Conservation (phyloP, 2,329 filamentous ascomycete genomes). For the Nothomitra cinnamomea region DNA sequence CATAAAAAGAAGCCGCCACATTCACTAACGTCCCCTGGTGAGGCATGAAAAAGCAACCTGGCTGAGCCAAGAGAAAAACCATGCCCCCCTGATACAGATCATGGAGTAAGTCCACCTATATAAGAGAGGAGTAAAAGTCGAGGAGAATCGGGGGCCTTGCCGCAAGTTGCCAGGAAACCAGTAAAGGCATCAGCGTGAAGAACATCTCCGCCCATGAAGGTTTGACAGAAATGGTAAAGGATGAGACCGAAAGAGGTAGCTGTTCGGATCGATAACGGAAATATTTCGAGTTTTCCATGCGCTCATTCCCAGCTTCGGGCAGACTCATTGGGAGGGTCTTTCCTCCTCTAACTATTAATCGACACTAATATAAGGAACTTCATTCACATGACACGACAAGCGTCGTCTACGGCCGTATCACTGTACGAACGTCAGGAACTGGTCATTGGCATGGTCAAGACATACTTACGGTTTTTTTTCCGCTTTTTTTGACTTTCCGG, state of each 20-base stretch:
- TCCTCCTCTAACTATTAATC: neutral
- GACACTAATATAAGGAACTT: neutral
- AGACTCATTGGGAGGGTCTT: neutral
- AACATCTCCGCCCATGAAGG: too few relatives aligned
- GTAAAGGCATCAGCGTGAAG: neutral
- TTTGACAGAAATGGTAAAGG: too few relatives aligned
- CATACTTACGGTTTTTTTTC: slow-evolving; percentile 27
- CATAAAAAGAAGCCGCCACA: slow-evolving; percentile 2
- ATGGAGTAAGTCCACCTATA: slow-evolving; percentile 8
- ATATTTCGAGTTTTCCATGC: neutral
- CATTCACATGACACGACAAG: slow-evolving; percentile 6
- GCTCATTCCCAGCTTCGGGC: neutral
- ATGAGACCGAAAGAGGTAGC: neutral
- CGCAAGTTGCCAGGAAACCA: slow-evolving; percentile 7
- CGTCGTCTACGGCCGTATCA: slow-evolving; percentile 2
- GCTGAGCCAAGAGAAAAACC: slow-evolving; percentile 26
- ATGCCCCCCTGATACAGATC: slow-evolving; percentile 24
- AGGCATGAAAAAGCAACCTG: slow-evolving; percentile 26
- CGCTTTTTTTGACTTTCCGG: slow-evolving; percentile 25
- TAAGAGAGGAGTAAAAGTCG: neutral
- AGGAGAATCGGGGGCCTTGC: neutral
- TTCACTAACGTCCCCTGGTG: slow-evolving; percentile 8
- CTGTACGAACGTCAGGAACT: neutral
- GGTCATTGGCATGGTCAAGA: neutral
- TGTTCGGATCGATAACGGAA: neutral